Percentiles rank a stretch among this genome's conserved stretches.
Evolutionary conservation across 23 red algal genomes (phyloP).

Genomic region (Cyanidium caldarium): DNA sequence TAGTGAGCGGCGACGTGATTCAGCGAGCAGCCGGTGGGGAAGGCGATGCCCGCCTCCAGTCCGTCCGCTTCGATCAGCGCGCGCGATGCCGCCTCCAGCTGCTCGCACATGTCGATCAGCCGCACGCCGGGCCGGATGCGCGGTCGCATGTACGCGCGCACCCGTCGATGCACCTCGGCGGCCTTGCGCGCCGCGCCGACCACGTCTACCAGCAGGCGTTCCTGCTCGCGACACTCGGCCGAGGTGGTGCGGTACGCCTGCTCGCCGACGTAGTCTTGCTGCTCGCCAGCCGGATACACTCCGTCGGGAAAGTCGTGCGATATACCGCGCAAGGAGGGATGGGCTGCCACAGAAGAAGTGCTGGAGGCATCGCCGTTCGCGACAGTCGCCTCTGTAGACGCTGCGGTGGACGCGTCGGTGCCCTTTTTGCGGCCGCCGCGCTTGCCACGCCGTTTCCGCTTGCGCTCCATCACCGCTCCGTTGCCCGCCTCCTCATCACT

Average conservation of each 20-base stretch:
- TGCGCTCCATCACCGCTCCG: background rate
- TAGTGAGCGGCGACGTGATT: conserved; percentile 99
- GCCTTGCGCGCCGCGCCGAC: conserved; percentile 21
- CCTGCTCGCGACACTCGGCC: conserved; percentile 66
- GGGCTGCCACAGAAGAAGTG: too few relatives aligned
- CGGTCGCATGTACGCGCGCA: conserved; percentile 65
- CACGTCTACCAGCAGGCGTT: conserved; percentile 29
- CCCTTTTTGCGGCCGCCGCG: background rate
- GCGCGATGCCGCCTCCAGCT: conserved; percentile 67
- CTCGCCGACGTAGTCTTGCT: conserved; percentile 52
- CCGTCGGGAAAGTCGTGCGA: conserved; percentile 34
- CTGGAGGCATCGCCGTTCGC: too few relatives aligned
- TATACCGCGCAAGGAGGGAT: conserved; percentile 14
- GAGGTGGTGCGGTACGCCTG: conserved; percentile 60
- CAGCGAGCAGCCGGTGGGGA: conserved; percentile 94
- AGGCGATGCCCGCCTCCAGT: conserved; percentile 75
- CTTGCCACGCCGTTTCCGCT: background rate
- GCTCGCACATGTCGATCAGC: conserved; percentile 97
- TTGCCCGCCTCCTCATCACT: too few relatives aligned
- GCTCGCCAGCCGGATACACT: conserved; percentile 51
- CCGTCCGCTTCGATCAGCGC: conserved; percentile 61
- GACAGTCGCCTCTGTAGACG: too few relatives aligned
- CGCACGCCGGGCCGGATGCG: conserved; percentile 77
- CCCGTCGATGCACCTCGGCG: conserved; percentile 68
- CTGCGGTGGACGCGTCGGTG: background rate